Conservation (phyloP, 257 asterid species). For the Linderniella brevidens region DNA sequence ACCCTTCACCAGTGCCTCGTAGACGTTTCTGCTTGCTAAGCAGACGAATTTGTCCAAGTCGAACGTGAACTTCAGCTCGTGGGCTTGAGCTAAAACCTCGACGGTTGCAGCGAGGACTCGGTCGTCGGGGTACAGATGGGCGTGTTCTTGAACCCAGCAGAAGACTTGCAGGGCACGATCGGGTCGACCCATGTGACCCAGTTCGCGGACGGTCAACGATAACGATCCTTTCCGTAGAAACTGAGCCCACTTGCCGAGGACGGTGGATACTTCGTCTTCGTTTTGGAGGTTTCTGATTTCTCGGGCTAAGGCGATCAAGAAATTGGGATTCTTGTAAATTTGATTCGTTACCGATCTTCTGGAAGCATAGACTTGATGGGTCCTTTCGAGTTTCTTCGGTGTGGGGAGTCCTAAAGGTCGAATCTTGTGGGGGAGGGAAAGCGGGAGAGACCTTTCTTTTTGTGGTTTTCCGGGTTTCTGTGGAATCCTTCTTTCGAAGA, state of each 20-base stretch:
- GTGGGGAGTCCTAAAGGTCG: constrained; percentile 58
- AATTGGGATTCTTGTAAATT: constrained; percentile 58
- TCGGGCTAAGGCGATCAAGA: constrained; percentile 65
- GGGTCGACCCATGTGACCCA: constrained; percentile 70
- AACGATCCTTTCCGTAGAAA: constrained; percentile 72
- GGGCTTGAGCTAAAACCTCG: constrained; percentile 56
- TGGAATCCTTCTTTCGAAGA: constrained; percentile 60
- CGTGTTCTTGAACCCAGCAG: constrained; percentile 60
- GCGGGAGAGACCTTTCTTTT: constrained; percentile 56
- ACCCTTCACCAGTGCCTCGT: constrained; percentile 63
- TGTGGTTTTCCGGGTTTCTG: constrained; percentile 57
- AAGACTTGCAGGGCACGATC: constrained; percentile 50
- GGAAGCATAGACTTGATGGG: constrained; percentile 12
- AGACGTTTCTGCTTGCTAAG: constrained; percentile 43
- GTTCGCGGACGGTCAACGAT: constrained; percentile 54
- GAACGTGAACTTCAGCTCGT: constrained; percentile 50
- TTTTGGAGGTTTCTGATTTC: constrained; percentile 43
- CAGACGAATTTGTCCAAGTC: constrained; percentile 30
- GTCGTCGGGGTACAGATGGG: constrained; percentile 67
- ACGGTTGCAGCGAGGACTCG: constrained; percentile 71
- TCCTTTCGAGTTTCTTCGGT: constrained; percentile 30
- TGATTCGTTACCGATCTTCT: constrained; percentile 43
- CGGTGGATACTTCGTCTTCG: constrained; percentile 35
- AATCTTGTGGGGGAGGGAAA: constrained; percentile 53
- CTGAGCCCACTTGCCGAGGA: constrained; percentile 41